Evolutionary conservation across 805 yeast species (phyloP).

Genomic region (Diddensiella transvaalensis): DNA sequence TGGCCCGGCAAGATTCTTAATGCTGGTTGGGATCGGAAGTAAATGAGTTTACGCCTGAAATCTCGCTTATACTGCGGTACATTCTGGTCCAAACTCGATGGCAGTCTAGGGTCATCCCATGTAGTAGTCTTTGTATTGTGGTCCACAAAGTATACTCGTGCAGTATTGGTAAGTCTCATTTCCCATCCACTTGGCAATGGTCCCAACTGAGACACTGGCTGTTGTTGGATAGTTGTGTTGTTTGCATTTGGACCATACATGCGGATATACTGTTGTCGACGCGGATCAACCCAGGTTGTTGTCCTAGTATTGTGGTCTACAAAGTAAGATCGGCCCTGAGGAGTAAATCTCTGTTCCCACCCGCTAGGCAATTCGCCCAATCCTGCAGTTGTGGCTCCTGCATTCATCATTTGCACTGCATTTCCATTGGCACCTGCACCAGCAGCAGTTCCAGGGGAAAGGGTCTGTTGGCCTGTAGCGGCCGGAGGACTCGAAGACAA

Average conservation of each 20-base stretch:
- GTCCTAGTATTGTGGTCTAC: slow-evolving; percentile 99
- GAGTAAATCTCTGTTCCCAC: slow-evolving; percentile 98
- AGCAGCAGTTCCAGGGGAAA: slow-evolving; percentile 45
- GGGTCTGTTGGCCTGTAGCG: slow-evolving; percentile 34
- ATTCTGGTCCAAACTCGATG: slow-evolving; percentile 94
- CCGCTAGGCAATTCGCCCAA: slow-evolving; percentile 97
- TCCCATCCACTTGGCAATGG: slow-evolving; percentile 99
- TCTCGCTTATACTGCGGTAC: slow-evolving; percentile 99
- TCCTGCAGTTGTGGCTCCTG: slow-evolving; percentile 92
- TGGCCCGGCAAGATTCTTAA: slow-evolving; percentile 96
- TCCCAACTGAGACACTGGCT: slow-evolving; percentile 95
- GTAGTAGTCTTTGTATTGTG: slow-evolving; percentile 99
- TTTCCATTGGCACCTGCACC: slow-evolving; percentile 39
- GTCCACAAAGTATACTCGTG: slow-evolving; percentile 97
- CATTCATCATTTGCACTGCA: slow-evolving; percentile 49
- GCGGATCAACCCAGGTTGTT: slow-evolving; percentile 99
- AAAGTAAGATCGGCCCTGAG: slow-evolving; percentile 97
- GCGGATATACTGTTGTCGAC: slow-evolving; percentile 97
- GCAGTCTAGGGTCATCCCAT: slow-evolving; percentile 99
- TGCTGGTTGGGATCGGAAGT: slow-evolving; percentile 98
- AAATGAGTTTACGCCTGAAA: slow-evolving; percentile 93
- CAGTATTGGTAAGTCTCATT: slow-evolving; percentile 98
- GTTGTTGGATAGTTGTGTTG: slow-evolving; percentile 89
- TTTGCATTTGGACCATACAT: slow-evolving; percentile 75
- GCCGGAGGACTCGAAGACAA: slow-evolving; percentile 42